A percentile compares a stretch with the other conserved stretches of the same genome.
Evolutionary conservation across 1,284 basidiomycete genomes (phyloP).

Genomic region (Ustilago tritici): DNA sequence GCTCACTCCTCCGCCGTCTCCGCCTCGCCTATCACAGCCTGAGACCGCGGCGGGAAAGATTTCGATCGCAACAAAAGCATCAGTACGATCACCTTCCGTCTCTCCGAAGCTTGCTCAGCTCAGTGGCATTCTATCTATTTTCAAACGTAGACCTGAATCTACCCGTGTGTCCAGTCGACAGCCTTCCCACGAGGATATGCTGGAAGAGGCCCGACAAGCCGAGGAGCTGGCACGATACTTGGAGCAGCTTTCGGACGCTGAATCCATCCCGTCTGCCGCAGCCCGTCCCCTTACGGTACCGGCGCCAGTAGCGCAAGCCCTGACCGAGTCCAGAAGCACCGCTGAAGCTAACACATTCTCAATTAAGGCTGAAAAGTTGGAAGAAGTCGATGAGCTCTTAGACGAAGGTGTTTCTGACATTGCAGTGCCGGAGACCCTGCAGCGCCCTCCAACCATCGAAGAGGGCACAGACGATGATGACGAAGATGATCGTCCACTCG

Average conservation of each 20-base stretch:
- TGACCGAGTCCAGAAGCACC: neutral
- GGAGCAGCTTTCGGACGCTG: slow-evolving; percentile 15
- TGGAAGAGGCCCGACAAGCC: slow-evolving; percentile 28
- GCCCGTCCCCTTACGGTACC: neutral
- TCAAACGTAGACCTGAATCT: neutral
- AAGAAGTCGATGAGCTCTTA: slow-evolving; percentile 11
- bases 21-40: neutral
- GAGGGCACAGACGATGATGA: slow-evolving; percentile 8
- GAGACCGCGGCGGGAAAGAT: neutral
- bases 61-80: neutral
- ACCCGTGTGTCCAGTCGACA: neutral
- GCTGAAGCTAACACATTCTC: neutral
- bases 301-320: neutral
- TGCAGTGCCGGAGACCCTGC: neutral
- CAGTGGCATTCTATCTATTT: neutral
- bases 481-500: slow-evolving; percentile 25
- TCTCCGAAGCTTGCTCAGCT: slow-evolving; percentile 15
- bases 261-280: neutral
- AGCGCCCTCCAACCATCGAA: neutral
- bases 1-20: neutral
- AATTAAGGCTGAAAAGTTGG: slow-evolving; percentile 1
- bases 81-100: neutral
- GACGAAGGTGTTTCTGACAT: neutral
- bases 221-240: slow-evolving; percentile 20
- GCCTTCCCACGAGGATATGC: neutral